Evolutionary conservation across 768 basidiomycete genomes (phyloP).

Genomic region (Coprinopsis cinerea): DNA sequence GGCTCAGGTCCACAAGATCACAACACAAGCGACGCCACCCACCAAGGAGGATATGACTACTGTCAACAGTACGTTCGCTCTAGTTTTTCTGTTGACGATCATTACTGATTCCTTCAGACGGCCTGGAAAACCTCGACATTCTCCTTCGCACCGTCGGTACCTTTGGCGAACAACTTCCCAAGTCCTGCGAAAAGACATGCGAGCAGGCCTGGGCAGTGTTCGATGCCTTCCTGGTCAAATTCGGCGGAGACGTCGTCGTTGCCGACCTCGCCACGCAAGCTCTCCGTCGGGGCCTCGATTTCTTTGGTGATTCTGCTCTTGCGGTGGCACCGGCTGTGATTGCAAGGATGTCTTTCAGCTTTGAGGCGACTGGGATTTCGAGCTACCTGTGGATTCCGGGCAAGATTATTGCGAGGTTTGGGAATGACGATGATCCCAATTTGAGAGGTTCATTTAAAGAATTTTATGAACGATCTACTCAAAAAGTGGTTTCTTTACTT

Average conservation of each 20-base stretch:
- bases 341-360: conserved; percentile 68
- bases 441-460: conserved; percentile 54
- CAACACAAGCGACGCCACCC: conserved; percentile 45
- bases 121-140: conserved; percentile 88
- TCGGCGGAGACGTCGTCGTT: conserved; percentile 68
- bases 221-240: conserved; percentile 72
- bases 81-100: neutral
- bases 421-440: conserved; percentile 50
- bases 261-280: conserved; percentile 83
- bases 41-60: conserved; percentile 68
- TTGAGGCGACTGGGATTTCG: conserved; percentile 75
- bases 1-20: conserved; percentile 61
- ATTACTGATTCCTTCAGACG: conserved; percentile 41
- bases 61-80: conserved; percentile 54
- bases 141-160: conserved; percentile 80
- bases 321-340: conserved; percentile 67
- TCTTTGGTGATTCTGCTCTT: conserved; percentile 68
- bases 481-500: conserved; percentile 61
- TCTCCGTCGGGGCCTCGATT: conserved; percentile 73
- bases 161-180: conserved; percentile 79
- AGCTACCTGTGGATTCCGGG: conserved; percentile 94
- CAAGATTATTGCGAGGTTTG: conserved; percentile 77
- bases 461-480: conserved; percentile 72
- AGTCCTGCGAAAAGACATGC: conserved; percentile 71
- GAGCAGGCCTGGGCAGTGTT: conserved; percentile 80